These are phyloP conservation scores for Albatrellus ellisii DNA, from an alignment of 768 basidiomycete species.

Conservation along the genomic window DNA sequence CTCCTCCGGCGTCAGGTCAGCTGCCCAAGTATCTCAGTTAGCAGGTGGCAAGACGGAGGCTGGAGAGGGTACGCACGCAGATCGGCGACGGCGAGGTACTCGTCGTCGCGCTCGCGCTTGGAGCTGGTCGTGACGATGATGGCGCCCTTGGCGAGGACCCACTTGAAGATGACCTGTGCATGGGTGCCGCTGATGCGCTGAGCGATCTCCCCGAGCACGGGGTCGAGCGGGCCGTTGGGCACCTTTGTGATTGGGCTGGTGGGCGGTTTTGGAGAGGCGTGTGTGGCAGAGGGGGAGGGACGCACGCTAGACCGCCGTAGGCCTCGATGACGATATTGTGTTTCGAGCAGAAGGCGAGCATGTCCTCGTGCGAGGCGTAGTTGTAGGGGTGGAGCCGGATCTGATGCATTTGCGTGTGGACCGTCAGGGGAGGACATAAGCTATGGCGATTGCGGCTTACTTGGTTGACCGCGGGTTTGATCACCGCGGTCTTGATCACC, in stretches of 20 bases:
- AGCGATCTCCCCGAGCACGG: conserved; percentile 36
- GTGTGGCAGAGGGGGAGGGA: conserved; percentile 7
- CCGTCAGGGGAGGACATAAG: neutral
- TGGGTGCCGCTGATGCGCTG: conserved; percentile 37
- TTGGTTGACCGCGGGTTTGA: conserved; percentile 64
- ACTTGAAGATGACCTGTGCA: conserved; percentile 53
- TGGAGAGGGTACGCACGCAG: conserved; percentile 4
- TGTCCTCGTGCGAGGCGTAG: conserved; percentile 41
- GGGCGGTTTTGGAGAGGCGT: neutral
- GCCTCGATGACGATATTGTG: conserved; percentile 51
- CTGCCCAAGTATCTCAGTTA: conserved; percentile 19
- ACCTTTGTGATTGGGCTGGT: conserved; percentile 22
- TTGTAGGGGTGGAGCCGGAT: conserved; percentile 65
- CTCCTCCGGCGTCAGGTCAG: conserved; percentile 39
- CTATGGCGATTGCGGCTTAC: conserved; percentile 20
- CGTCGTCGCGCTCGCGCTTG: neutral
- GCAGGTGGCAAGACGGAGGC: neutral
- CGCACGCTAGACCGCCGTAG: conserved; percentile 49
- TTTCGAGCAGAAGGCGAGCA: conserved; percentile 39
- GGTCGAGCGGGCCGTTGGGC: conserved; percentile 55
- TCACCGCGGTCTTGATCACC: conserved; percentile 33
- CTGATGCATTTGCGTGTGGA: conserved; percentile 23
- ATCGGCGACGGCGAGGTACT: neutral
- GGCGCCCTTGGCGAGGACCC: conserved; percentile 54
- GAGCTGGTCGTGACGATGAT: conserved; percentile 43